These are phyloP conservation scores for Dentipellis fragilis DNA, from an alignment of 768 basidiomycete species.

Conservation along the genomic window DNA sequence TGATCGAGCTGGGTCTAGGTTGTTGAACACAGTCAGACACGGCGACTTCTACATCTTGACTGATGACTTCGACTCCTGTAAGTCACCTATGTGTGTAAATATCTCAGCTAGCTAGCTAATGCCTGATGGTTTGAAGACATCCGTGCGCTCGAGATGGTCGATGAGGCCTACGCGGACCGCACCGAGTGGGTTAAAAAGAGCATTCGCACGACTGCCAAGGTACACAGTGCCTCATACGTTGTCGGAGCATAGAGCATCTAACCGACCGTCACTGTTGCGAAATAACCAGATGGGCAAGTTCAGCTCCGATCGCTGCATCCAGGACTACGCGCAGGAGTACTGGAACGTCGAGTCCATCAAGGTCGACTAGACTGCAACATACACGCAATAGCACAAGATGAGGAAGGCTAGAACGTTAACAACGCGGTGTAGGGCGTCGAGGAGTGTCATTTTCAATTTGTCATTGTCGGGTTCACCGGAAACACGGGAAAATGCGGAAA, in stretches of 20 bases:
- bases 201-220: slow-evolving; percentile 74
- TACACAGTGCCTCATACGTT: slow-evolving; percentile 12
- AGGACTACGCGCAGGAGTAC: slow-evolving; percentile 84
- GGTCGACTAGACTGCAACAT: slow-evolving; percentile 3
- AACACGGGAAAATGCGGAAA: too few relatives aligned
- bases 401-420: too few relatives aligned
- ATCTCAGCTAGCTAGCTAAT: not conserved
- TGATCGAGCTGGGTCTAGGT: slow-evolving; percentile 24
- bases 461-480: too few relatives aligned
- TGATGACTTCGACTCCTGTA: slow-evolving; percentile 93
- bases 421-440: too few relatives aligned
- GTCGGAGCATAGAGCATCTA: too few relatives aligned
- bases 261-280: too few relatives aligned
- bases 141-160: slow-evolving; percentile 75
- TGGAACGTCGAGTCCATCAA: slow-evolving; percentile 59
- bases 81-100: too few relatives aligned
- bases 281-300: slow-evolving; percentile 86
- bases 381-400: too few relatives aligned
- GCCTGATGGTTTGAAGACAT: slow-evolving; percentile 40
- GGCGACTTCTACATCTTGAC: slow-evolving; percentile 74
- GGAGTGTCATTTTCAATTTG: too few relatives aligned
- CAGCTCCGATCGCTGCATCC: slow-evolving; percentile 88
- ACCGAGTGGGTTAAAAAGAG: slow-evolving; percentile 90
- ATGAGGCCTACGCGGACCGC: slow-evolving; percentile 77
- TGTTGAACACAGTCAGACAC: slow-evolving; percentile 68